These are phyloP conservation scores for Aspergillus candidus DNA, from an alignment of 2,329 filamentous ascomycete species.

Conservation along the genomic window DNA sequence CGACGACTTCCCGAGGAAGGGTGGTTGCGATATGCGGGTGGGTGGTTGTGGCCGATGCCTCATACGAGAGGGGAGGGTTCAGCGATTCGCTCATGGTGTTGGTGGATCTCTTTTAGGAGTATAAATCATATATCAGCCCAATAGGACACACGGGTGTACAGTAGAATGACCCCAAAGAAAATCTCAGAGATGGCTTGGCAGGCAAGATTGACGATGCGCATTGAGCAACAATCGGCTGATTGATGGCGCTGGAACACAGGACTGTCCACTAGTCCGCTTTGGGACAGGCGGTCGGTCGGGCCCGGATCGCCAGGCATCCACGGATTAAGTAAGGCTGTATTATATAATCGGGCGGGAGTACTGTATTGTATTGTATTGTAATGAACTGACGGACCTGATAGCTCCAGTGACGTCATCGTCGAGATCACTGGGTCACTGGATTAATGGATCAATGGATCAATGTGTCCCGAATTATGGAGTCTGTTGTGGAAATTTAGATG, in stretches of 20 bases:
- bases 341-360: too few species aligned
- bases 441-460: too few species aligned
- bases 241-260: not conserved
- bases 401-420: not conserved
- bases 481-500: too few species aligned
- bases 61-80: conserved; percentile 66
- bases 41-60: conserved; percentile 67
- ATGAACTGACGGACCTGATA: not conserved
- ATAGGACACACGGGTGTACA: conserved; percentile 1
- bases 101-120: too few species aligned
- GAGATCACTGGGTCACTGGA: too few species aligned
- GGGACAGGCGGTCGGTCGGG: not conserved
- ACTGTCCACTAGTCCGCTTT: not conserved
- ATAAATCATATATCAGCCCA: conserved; percentile 1
- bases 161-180: not conserved
- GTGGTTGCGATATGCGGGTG: conserved; percentile 62
- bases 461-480: too few species aligned
- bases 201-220: too few species aligned
- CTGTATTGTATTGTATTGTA: too few species aligned
- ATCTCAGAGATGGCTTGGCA: not conserved
- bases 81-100: conserved; percentile 41
- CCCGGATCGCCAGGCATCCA: conserved; percentile 6
- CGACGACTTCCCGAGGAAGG: conserved; percentile 77
- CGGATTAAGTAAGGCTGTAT: conserved; percentile 2
- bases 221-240: too few species aligned